Percentiles rank a stretch among this genome's conserved stretches.
Evolutionary conservation across 192 early-diverging fungal genomes (phyloP).

Genomic region (Backusella luteola): DNA sequence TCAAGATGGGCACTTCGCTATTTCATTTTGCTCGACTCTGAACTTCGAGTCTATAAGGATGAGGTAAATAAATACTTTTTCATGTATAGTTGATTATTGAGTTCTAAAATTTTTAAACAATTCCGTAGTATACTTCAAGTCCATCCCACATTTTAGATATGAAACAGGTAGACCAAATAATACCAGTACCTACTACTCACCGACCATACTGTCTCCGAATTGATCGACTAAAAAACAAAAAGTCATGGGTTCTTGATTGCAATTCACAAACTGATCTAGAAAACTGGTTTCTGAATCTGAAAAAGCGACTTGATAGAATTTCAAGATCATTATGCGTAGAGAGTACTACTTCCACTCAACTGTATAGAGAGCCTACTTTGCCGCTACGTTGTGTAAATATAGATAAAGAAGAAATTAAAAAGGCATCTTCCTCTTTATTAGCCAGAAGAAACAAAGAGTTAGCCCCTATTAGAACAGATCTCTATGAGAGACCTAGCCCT

Average conservation of each 20-base stretch:
- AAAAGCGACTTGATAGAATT: not conserved
- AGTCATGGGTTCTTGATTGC: not conserved
- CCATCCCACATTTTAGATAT: not conserved
- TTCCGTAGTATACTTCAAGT: not conserved
- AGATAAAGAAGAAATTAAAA: not conserved
- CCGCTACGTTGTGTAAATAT: not conserved
- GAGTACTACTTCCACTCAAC: not conserved
- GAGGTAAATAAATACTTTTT: not conserved
- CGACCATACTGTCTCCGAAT: not conserved
- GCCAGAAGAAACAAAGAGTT: not conserved
- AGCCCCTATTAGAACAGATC: not conserved
- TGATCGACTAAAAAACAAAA: constrained; percentile 1
- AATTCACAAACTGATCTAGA: not conserved
- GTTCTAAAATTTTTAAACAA: not conserved
- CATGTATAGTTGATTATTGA: not conserved
- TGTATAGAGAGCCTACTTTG: not conserved
- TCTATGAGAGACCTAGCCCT: not conserved
- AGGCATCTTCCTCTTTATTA: not conserved
- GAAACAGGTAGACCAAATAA: not conserved
- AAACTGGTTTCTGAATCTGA: not conserved
- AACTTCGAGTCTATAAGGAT: constrained; percentile 26
- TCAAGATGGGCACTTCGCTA: constrained; percentile 22
- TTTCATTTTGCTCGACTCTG: constrained; percentile 26
- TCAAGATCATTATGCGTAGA: not conserved
- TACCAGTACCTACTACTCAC: not conserved